Conservation (phyloP, 768 basidiomycete species). For the Pulveroboletus sp. region DNA sequence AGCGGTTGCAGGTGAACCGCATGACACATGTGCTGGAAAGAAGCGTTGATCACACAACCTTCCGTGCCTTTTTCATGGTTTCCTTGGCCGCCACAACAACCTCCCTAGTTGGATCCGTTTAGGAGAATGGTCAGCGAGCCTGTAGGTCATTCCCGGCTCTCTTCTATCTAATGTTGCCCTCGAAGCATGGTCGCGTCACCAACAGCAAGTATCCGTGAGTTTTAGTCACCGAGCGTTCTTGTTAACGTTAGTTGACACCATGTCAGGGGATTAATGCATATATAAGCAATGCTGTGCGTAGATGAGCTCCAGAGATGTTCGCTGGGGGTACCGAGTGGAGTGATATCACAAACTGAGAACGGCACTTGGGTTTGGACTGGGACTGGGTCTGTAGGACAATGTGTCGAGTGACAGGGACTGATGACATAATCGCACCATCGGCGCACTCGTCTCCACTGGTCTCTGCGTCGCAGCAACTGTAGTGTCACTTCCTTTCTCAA, state of each 20-base stretch:
- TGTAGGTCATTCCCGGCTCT: constrained; percentile 5
- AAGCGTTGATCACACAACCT: too few relatives aligned
- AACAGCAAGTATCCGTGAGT: background rate
- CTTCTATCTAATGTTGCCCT: background rate
- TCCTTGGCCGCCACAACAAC: constrained; percentile 14
- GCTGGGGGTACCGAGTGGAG: too few relatives aligned
- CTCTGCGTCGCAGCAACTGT: too few relatives aligned
- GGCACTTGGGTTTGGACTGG: too few relatives aligned
- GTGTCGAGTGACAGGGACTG: background rate
- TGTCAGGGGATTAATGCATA: too few relatives aligned
- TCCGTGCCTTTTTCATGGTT: background rate
- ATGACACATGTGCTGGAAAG: too few relatives aligned
- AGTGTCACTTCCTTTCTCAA: background rate
- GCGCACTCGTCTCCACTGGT: too few relatives aligned
- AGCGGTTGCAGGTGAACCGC: too few relatives aligned
- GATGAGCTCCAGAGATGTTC: too few relatives aligned
- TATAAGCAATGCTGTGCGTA: too few relatives aligned
- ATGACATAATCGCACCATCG: constrained; percentile 19
- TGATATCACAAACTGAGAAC: too few relatives aligned
- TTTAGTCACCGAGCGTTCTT: constrained; percentile 30
- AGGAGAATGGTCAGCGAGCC: background rate
- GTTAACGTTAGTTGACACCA: constrained; percentile 20
- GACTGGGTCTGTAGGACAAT: too few relatives aligned
- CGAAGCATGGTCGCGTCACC: background rate
- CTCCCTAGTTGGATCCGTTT: constrained; percentile 3